phyloP scores from a whole-genome alignment of 768 basidiomycete genomes.

The Psilocybe cyanescens region DNA sequence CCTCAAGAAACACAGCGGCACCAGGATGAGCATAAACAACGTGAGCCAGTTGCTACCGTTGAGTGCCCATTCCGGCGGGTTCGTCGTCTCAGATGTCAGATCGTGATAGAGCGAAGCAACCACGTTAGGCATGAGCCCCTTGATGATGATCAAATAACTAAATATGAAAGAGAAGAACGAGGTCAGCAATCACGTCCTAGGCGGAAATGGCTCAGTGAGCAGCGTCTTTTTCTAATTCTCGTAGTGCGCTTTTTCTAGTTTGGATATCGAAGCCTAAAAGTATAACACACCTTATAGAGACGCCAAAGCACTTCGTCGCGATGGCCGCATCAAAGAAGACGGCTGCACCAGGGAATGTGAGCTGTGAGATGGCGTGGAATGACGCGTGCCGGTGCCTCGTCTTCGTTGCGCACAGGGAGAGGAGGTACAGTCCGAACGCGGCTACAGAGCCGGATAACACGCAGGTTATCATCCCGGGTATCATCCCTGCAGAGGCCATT shows the following conservation, averaged over 20 bases:
- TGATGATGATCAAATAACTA: constrained; percentile 90
- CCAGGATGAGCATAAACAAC: constrained; percentile 73
- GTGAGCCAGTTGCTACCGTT: constrained; percentile 85
- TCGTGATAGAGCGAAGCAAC: constrained; percentile 83
- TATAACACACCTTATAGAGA: constrained; percentile 77
- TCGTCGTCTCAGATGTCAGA: constrained; percentile 61
- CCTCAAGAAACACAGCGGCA: constrained; percentile 84
- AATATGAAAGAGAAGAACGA: constrained; percentile 5
- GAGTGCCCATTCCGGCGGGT: constrained; percentile 77
- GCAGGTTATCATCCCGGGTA: constrained; percentile 91
- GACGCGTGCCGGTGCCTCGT: constrained; percentile 77
- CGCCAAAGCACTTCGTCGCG: constrained; percentile 96
- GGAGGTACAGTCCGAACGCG: constrained; percentile 86
- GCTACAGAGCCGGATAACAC: constrained; percentile 76
- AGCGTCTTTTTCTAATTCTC: not conserved
- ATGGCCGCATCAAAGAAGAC: constrained; percentile 94
- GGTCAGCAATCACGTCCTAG: constrained; percentile 1
- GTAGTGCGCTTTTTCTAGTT: not conserved
- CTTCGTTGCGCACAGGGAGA: constrained; percentile 80
- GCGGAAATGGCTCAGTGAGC: constrained; percentile 10
- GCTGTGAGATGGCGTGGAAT: constrained; percentile 80
- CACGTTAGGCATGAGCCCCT: constrained; percentile 92
- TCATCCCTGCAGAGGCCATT: constrained; percentile 86
- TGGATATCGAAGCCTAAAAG: constrained; percentile 1
- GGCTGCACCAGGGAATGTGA: constrained; percentile 89